Conservation (phyloP, 805 yeast genomes). For the Zygoascus flipseniorum region DNA sequence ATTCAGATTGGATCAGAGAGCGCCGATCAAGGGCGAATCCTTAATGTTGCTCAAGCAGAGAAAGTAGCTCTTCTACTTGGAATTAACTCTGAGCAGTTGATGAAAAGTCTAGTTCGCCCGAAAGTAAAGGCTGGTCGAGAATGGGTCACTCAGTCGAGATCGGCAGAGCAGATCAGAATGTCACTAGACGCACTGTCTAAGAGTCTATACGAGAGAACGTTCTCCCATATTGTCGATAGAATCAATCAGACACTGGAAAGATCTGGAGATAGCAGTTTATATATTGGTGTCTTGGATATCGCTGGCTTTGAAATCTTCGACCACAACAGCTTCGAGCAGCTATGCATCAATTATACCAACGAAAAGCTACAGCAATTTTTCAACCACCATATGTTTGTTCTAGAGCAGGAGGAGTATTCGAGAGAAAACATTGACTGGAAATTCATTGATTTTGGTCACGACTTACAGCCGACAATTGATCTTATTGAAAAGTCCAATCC, state of each 20-base stretch:
- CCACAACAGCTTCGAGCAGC: constrained; percentile 90
- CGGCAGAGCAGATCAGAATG: constrained; percentile 69
- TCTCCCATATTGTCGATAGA: constrained; percentile 64
- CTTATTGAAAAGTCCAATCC: constrained; percentile 69
- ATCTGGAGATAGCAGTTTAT: constrained; percentile 30
- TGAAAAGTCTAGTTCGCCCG: constrained; percentile 60
- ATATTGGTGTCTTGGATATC: constrained; percentile 89
- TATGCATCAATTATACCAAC: constrained; percentile 86
- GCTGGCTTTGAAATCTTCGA: constrained; percentile 97
- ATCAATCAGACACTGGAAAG: constrained; percentile 61
- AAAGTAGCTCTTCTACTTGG: constrained; percentile 58
- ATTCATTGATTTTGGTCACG: constrained; percentile 90
- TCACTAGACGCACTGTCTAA: constrained; percentile 84
- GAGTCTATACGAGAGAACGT: constrained; percentile 74
- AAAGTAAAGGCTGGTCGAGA: constrained; percentile 89
- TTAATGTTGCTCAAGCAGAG: constrained; percentile 44
- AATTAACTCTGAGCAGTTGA: constrained; percentile 44
- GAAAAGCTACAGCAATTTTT: constrained; percentile 96
- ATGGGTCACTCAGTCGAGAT: constrained; percentile 68
- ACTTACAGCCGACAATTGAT: constrained; percentile 89
- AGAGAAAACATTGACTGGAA: constrained; percentile 92
- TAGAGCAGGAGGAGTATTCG: constrained; percentile 95
- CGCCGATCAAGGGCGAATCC: constrained; percentile 68
- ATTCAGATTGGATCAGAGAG: constrained; percentile 56
- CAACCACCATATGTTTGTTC: constrained; percentile 89